Percentiles rank a stretch among this genome's conserved stretches.
Conservation (phyloP, 805 yeast genomes). For the Metschnikowia sp. region DNA sequence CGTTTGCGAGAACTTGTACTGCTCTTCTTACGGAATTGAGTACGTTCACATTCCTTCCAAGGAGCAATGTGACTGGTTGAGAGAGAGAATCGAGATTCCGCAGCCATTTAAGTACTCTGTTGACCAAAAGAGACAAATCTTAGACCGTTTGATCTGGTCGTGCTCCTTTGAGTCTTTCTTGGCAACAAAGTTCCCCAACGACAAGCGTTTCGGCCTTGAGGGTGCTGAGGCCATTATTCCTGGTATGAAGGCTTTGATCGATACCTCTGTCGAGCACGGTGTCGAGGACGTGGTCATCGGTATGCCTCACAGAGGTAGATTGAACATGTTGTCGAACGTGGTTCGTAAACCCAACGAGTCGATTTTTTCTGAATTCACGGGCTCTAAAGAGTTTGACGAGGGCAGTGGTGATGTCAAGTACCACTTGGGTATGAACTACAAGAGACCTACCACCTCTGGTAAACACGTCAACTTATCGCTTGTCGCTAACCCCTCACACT, state of each 20-base stretch:
- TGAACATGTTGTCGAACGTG: constrained; percentile 95
- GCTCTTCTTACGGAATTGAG: constrained; percentile 88
- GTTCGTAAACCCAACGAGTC: constrained; percentile 98
- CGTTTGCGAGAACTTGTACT: constrained; percentile 79
- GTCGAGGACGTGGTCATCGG: constrained; percentile 96
- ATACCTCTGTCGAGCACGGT: constrained; percentile 87
- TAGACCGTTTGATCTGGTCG: constrained; percentile 96
- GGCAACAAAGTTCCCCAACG: constrained; percentile 95
- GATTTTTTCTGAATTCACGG: constrained; percentile 92
- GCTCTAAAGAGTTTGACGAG: constrained; percentile 85
- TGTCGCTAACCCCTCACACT: constrained; percentile 98
- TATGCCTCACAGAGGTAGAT: constrained; percentile 99
- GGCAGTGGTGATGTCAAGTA: constrained; percentile 99
- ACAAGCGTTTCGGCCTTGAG: constrained; percentile 97
- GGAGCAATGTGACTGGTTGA: constrained; percentile 96
- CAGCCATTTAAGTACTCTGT: constrained; percentile 74
- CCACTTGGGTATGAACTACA: constrained; percentile 98
- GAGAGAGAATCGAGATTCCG: constrained; percentile 94
- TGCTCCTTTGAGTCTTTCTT: constrained; percentile 90
- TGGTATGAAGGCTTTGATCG: constrained; percentile 94
- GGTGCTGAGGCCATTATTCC: constrained; percentile 97
- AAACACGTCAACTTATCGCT: constrained; percentile 90
- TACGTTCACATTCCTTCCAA: constrained; percentile 96
- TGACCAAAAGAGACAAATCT: constrained; percentile 93
- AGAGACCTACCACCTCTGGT: constrained; percentile 98